Evolutionary conservation across 2,329 filamentous ascomycete genomes (phyloP).

Genomic region (Diaporthe humulicola): DNA sequence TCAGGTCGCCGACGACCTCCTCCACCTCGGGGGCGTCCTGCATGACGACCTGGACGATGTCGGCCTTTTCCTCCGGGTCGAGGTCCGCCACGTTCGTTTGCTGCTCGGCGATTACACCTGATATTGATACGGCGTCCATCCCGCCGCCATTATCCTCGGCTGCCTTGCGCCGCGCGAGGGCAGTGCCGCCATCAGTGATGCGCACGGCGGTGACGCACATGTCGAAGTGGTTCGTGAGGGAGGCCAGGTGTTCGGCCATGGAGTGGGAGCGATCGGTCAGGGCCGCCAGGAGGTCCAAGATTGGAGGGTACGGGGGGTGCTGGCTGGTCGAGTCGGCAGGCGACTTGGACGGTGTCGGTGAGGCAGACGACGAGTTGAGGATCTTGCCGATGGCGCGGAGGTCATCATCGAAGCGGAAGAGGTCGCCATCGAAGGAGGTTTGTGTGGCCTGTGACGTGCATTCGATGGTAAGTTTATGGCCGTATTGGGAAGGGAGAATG

Average conservation of each 20-base stretch:
- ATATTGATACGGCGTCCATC: constrained; percentile 67
- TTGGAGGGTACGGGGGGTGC: constrained; percentile 47
- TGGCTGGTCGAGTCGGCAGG: constrained; percentile 53
- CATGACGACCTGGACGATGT: constrained; percentile 86
- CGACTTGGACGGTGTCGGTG: constrained; percentile 49
- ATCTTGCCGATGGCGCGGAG: constrained; percentile 74
- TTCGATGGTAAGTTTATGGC: background rate
- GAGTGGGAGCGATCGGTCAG: constrained; percentile 82
- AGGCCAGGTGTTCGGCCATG: constrained; percentile 85
- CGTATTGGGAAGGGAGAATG: background rate
- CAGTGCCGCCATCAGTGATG: constrained; percentile 64
- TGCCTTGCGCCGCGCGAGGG: constrained; percentile 67
- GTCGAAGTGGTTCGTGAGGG: constrained; percentile 90
- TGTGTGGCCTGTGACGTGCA: constrained; percentile 66
- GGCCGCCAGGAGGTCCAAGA: constrained; percentile 68
- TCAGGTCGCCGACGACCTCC: constrained; percentile 78
- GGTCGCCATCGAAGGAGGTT: constrained; percentile 80
- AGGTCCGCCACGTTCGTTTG: constrained; percentile 65
- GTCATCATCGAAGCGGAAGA: constrained; percentile 81
- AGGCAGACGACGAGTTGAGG: constrained; percentile 56
- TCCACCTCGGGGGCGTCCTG: constrained; percentile 78
- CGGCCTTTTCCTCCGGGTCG: constrained; percentile 82
- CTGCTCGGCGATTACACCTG: constrained; percentile 74
- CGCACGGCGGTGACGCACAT: constrained; percentile 92
- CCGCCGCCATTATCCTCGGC: constrained; percentile 70